These are phyloP conservation scores for Trichoderma asperellum DNA, from an alignment of 2,329 filamentous ascomycete species.

Conservation along the genomic window DNA sequence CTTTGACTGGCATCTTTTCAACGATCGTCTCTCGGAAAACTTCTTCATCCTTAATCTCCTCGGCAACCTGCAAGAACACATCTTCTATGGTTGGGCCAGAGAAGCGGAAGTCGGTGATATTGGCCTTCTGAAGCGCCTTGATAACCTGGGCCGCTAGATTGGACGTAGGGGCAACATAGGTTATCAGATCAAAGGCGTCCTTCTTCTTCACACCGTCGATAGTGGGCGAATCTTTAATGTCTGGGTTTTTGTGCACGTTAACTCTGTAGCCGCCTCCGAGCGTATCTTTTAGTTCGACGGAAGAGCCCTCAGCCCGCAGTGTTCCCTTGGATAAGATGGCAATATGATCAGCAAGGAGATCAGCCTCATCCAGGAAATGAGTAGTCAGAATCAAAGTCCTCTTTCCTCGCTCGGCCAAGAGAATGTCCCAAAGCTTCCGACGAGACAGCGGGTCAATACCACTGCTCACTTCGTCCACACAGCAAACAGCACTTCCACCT, in stretches of 20 bases:
- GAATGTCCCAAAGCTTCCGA: constrained; percentile 91
- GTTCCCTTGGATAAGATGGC: constrained; percentile 84
- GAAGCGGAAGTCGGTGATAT: constrained; percentile 78
- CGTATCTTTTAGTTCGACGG: constrained; percentile 80
- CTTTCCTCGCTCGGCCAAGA: constrained; percentile 79
- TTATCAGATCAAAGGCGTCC: constrained; percentile 69
- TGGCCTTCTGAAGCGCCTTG: constrained; percentile 65
- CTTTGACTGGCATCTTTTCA: constrained; percentile 36
- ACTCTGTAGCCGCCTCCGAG: constrained; percentile 86
- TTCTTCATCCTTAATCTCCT: constrained; percentile 69
- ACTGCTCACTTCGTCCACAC: constrained; percentile 87
- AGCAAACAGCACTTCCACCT: constrained; percentile 84
- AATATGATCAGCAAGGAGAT: constrained; percentile 86
- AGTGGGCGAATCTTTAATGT: constrained; percentile 51
- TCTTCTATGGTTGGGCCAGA: constrained; percentile 91
- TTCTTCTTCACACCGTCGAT: constrained; percentile 62
- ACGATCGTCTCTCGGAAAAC: constrained; percentile 32
- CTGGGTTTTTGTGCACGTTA: constrained; percentile 66
- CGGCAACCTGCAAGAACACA: constrained; percentile 84
- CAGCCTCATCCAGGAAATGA: constrained; percentile 92
- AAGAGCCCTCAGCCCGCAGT: constrained; percentile 80
- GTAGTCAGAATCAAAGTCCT: constrained; percentile 88
- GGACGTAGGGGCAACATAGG: constrained; percentile 73
- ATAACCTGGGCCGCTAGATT: constrained; percentile 73
- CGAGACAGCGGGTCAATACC: constrained; percentile 86